Evolutionary conservation across 768 basidiomycete genomes (phyloP).

Genomic region (Neoboletus brunneissimus): DNA sequence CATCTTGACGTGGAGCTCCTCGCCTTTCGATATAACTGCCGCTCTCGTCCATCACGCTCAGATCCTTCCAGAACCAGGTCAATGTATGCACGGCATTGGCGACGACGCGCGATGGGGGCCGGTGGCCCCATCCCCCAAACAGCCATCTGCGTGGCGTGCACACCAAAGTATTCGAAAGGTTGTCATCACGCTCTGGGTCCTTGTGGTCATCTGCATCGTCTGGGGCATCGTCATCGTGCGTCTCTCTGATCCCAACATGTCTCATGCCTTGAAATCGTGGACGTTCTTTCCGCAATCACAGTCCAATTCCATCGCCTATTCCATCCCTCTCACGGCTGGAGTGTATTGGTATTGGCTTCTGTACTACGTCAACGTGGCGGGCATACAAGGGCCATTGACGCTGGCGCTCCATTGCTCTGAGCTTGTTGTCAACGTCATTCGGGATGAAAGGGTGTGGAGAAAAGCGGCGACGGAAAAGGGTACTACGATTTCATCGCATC

Average conservation of each 20-base stretch:
- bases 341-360: slow-evolving; percentile 25
- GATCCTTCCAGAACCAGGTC: slow-evolving; percentile 16
- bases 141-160: slow-evolving; percentile 30
- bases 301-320: slow-evolving; percentile 22
- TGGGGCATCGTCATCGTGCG: slow-evolving; percentile 22
- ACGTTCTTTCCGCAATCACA: slow-evolving; percentile 24
- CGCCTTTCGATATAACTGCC: slow-evolving; percentile 29
- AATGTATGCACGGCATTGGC: slow-evolving; percentile 28
- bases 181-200: slow-evolving; percentile 22
- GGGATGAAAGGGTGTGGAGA: slow-evolving; percentile 29
- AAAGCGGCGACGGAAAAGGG: slow-evolving; percentile 19
- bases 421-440: slow-evolving; percentile 28
- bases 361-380: slow-evolving; percentile 25
- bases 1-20: slow-evolving; percentile 34
- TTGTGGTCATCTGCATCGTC: slow-evolving; percentile 16
- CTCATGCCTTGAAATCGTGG: slow-evolving; percentile 14
- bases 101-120: slow-evolving; percentile 9
- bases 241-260: slow-evolving; percentile 6
- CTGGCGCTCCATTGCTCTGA: slow-evolving; percentile 28
- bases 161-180: slow-evolving; percentile 24
- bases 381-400: slow-evolving; percentile 30
- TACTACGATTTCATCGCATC: slow-evolving; percentile 13
- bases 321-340: slow-evolving; percentile 18
- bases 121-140: slow-evolving; percentile 9
- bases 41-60: slow-evolving; percentile 29